These are phyloP conservation scores for Botrytis sinoallii DNA, from an alignment of 2,329 filamentous ascomycete genomes.

Conservation along the genomic window DNA sequence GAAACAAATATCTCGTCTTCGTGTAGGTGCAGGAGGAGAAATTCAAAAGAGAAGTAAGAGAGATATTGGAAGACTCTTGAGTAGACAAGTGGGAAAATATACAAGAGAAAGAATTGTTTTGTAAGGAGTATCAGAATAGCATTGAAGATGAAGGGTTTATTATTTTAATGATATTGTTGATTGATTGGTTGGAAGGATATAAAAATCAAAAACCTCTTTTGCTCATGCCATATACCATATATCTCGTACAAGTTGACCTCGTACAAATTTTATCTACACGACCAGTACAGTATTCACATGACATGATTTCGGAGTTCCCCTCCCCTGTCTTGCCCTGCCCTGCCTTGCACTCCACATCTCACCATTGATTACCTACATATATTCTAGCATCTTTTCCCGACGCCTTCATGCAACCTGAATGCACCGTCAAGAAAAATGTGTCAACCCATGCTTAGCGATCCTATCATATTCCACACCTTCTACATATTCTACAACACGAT, in stretches of 20 bases:
- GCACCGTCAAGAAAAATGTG: neutral
- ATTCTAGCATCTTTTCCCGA: neutral
- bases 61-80: slow-evolving; percentile 74
- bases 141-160: neutral
- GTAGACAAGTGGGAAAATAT: slow-evolving; percentile 78
- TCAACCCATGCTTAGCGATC: slow-evolving; percentile 5
- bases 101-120: slow-evolving; percentile 74
- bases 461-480: neutral
- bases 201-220: neutral
- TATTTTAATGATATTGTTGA: slow-evolving; percentile 8
- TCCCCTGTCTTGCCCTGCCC: neutral
- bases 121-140: slow-evolving; percentile 42
- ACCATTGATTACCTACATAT: neutral
- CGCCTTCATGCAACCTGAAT: neutral
- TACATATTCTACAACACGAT: neutral
- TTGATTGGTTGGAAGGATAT: slow-evolving; percentile 10
- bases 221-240: neutral
- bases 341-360: slow-evolving; percentile 1
- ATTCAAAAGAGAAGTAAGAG: slow-evolving; percentile 64
- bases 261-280: neutral
- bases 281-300: neutral
- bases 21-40: slow-evolving; percentile 68
- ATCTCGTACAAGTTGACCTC: neutral
- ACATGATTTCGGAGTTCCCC: slow-evolving; percentile 3
- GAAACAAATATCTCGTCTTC: slow-evolving; percentile 48